Evolutionary conservation across 2,329 filamentous ascomycete species (phyloP), one percentile per base, ranked within the genome.

Genomic region (Neofusicoccum umdonicola): DNA sequence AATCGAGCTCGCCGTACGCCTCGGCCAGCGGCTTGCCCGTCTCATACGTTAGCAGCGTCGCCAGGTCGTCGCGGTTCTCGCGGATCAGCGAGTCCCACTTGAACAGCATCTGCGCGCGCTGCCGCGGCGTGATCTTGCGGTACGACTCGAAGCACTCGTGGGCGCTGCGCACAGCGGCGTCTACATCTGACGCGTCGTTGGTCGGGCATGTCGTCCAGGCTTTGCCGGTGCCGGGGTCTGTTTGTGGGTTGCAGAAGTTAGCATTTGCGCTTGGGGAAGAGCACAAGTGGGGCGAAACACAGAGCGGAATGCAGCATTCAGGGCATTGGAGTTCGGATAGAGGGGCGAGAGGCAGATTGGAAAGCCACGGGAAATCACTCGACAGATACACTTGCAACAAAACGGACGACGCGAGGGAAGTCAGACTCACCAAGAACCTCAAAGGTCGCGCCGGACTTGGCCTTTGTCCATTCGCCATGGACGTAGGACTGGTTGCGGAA

Each of bases 51-150:
- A 89, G 78, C 64, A 89, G 85, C 22, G 83, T 83, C 2, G 87
- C 86, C 39, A 90, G 76, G 68, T 90, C 88, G 57, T 88, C 84
- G 66, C 79, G 81, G 68, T 88, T 85, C 61, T 85, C 85, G 7
- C 84, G 82, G 68, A 90, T 89, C 63, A 90, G 79, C 3, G 81
- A 74, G 74, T 90, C 85, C 87, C 88, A 90, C 73, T 86, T 86
- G 63, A 88, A 75, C 9, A 91, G 78, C 74, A 85, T 83, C 69
- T 88, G 83, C 1, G 88, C 87, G 62, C 88, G 83, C 61, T 81
- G 80, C 15, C 86, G 81, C 0, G 88, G 87, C 68, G 84, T 89
- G 63, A 83, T 76, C 67, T 86, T 87, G 65, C 80, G 82, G 76
- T 85, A 91, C 19, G 76, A 76, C 67, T 86, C 77, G 69, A 90